These are phyloP conservation scores for Talaromyces sp. DNA, from an alignment of 2,329 filamentous ascomycete species.

Conservation along the genomic window DNA sequence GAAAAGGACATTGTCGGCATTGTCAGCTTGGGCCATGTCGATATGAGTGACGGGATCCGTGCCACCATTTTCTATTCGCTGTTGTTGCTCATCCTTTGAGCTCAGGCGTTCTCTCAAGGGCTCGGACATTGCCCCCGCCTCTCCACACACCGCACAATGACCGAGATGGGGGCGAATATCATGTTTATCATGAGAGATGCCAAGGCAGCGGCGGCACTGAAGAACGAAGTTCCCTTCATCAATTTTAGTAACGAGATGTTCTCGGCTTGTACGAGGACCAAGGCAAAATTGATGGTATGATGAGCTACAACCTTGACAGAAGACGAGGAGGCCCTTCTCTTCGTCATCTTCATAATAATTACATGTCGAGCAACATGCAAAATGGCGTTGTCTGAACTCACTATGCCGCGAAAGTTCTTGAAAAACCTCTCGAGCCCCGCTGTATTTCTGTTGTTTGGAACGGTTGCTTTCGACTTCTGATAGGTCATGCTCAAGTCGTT, in stretches of 20 bases:
- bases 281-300: constrained; percentile 84
- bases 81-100: constrained; percentile 77
- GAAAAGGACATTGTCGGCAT: constrained; percentile 75
- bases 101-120: constrained; percentile 75
- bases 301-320: constrained; percentile 87
- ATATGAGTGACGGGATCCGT: constrained; percentile 74
- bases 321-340: constrained; percentile 71
- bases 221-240: constrained; percentile 76
- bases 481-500: constrained; percentile 40
- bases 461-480: constrained; percentile 47
- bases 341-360: constrained; percentile 54
- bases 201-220: constrained; percentile 86
- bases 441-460: constrained; percentile 48
- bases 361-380: constrained; percentile 73
- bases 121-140: constrained; percentile 67
- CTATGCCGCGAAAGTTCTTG: constrained; percentile 62
- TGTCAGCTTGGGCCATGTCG: constrained; percentile 68
- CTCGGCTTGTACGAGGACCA: constrained; percentile 69
- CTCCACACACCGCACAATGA: constrained; percentile 70
- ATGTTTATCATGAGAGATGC: constrained; percentile 69
- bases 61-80: constrained; percentile 76
- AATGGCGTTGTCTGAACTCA: constrained; percentile 71
- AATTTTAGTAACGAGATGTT: constrained; percentile 90
- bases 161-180: constrained; percentile 68
- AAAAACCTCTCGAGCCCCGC: constrained; percentile 75